These are phyloP conservation scores for Apiotrichum laibachii DNA, from an alignment of 1,284 basidiomycete species.

Conservation along the genomic window DNA sequence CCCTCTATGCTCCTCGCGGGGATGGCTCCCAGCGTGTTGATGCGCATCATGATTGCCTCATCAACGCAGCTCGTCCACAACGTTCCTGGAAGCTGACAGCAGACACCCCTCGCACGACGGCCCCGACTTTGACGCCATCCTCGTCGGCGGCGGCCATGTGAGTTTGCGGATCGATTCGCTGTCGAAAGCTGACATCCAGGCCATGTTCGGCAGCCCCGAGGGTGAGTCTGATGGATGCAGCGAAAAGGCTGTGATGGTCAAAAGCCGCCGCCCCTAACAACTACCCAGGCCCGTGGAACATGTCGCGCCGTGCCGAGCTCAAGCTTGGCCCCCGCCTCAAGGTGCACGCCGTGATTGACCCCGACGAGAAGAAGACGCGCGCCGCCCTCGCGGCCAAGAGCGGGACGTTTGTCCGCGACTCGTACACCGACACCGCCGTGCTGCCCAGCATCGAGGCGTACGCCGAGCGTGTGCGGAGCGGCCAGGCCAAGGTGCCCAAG, in stretches of 20 bases:
- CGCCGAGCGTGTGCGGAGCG: constrained; percentile 55
- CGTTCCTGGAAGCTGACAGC: background rate
- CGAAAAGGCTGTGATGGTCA: background rate
- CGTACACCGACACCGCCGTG: constrained; percentile 82
- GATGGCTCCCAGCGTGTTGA: background rate
- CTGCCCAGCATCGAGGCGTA: constrained; percentile 75
- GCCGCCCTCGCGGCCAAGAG: constrained; percentile 80
- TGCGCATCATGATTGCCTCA: background rate
- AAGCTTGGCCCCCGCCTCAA: constrained; percentile 91
- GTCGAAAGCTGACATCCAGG: constrained; percentile 23
- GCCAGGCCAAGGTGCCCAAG: constrained; percentile 52
- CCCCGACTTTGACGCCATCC: constrained; percentile 25
- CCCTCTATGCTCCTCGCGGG: too few relatives aligned
- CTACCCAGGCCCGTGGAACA: constrained; percentile 42
- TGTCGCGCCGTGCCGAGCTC: constrained; percentile 34
- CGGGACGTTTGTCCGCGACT: constrained; percentile 77
- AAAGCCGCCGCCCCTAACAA: background rate
- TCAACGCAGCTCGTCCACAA: background rate
- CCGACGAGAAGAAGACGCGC: constrained; percentile 73
- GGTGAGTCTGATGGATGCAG: constrained; percentile 21
- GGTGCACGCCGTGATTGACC: constrained; percentile 89
- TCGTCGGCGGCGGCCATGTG: constrained; percentile 43
- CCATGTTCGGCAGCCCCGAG: constrained; percentile 48
- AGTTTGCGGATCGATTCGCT: constrained; percentile 8
- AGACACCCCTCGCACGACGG: constrained; percentile 15